Evolutionary conservation across 257 asterid species (phyloP).

Genomic region (Euphrasia confusa): DNA sequence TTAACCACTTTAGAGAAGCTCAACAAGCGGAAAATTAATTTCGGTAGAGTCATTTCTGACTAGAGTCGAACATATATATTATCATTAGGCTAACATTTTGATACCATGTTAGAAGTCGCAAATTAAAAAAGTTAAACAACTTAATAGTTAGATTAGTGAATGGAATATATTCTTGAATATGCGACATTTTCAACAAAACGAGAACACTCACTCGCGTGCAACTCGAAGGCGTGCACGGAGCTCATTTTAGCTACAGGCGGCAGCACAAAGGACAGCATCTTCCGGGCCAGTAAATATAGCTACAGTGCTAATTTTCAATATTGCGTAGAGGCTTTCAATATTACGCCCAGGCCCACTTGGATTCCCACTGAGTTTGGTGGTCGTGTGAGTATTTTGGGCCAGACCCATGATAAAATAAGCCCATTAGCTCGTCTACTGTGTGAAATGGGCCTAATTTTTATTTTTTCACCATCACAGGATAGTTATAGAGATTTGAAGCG

Average conservation of each 20-base stretch:
- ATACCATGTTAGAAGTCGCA: no score
- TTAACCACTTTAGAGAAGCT: no score
- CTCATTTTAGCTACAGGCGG: slow-evolving; percentile 63
- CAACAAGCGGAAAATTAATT: no score
- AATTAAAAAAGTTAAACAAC: no score
- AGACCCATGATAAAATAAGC: slow-evolving; percentile 20
- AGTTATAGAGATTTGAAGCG: slow-evolving; percentile 48
- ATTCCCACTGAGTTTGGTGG: slow-evolving; percentile 70
- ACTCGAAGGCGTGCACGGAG: slow-evolving; percentile 74
- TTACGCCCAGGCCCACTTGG: slow-evolving; percentile 82
- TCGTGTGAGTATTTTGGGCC: slow-evolving; percentile 44
- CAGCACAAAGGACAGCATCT: slow-evolving; percentile 48
- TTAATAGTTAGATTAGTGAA: no score
- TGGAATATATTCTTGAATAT: no score
- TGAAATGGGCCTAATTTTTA: neutral
- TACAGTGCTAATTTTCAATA: slow-evolving; percentile 36
- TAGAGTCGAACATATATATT: no score
- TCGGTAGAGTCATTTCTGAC: no score
- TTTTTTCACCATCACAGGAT: slow-evolving; percentile 24
- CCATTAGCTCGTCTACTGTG: neutral
- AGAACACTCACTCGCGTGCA: neutral
- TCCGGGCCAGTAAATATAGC: slow-evolving; percentile 47
- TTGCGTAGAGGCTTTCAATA: slow-evolving; percentile 30
- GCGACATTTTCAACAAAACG: neutral
- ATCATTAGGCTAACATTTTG: no score